Percentiles rank a stretch among this genome's conserved stretches.
These are phyloP conservation scores for Aspergillus fumigatus DNA, from an alignment of 2,329 filamentous ascomycete species.

Conservation along the genomic window DNA sequence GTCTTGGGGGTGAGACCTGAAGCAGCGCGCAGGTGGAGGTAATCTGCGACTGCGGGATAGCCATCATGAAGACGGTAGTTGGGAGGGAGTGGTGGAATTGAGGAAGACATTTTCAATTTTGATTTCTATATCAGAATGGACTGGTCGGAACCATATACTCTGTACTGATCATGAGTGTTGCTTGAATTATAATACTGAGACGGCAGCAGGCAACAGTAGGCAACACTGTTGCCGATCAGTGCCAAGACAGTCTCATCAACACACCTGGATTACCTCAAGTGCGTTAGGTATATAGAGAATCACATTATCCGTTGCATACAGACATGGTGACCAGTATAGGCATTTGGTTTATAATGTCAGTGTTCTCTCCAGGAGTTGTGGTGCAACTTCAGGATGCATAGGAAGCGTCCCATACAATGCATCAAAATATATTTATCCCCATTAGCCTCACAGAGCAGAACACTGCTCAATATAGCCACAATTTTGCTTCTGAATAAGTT, in stretches of 20 bases:
- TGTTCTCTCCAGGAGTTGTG: background rate
- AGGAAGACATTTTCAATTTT: background rate
- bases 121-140: background rate
- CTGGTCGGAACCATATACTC: background rate
- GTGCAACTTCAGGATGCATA: background rate
- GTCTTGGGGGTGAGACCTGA: slow-evolving; percentile 28
- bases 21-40: background rate
- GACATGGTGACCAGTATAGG: background rate
- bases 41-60: slow-evolving; percentile 25
- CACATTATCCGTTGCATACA: background rate
- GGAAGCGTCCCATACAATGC: background rate
- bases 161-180: background rate
- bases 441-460: background rate
- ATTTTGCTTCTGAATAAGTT: too few species aligned
- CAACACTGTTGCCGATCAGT: background rate
- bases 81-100: slow-evolving; percentile 18
- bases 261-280: background rate
- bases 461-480: too few species aligned
- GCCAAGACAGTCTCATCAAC: too few species aligned
- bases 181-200: background rate
- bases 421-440: background rate
- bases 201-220: background rate
- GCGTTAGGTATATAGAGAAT: background rate
- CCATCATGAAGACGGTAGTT: slow-evolving; percentile 36
- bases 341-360: background rate